Conservation (phyloP, 2,329 filamentous ascomycete species). For the Talaromyces islandicus region DNA sequence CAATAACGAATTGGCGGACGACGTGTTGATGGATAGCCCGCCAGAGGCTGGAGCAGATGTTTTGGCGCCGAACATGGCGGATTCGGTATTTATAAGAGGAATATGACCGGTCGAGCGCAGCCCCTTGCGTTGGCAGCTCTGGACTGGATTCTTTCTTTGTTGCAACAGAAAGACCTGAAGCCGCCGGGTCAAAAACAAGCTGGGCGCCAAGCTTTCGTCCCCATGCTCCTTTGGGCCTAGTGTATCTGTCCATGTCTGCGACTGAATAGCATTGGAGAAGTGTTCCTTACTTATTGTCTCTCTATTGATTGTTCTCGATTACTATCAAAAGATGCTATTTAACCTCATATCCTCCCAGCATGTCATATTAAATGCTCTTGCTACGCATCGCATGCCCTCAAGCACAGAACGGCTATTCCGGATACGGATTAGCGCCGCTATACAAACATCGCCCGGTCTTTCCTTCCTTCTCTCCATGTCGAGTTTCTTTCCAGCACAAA, state of each 20-base stretch:
- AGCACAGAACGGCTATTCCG: background rate
- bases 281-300: too few species aligned
- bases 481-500: background rate
- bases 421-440: background rate
- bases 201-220: background rate
- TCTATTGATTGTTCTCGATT: background rate
- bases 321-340: background rate
- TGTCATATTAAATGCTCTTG: background rate
- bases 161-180: background rate
- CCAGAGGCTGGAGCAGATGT: constrained; percentile 25
- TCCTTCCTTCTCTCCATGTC: background rate
- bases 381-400: background rate
- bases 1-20: constrained; percentile 43
- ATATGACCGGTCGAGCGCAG: background rate
- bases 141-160: background rate
- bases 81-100: background rate
- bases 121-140: constrained; percentile 9
- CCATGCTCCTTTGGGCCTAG: background rate
- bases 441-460: background rate
- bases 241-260: background rate
- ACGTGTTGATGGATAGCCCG: constrained; percentile 50
- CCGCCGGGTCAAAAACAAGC: background rate
- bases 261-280: background rate
- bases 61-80: constrained; percentile 31
- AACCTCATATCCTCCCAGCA: too few species aligned